Conservation (phyloP, 176 grass and related monocot genomes). For the Aechmea fasciata region DNA sequence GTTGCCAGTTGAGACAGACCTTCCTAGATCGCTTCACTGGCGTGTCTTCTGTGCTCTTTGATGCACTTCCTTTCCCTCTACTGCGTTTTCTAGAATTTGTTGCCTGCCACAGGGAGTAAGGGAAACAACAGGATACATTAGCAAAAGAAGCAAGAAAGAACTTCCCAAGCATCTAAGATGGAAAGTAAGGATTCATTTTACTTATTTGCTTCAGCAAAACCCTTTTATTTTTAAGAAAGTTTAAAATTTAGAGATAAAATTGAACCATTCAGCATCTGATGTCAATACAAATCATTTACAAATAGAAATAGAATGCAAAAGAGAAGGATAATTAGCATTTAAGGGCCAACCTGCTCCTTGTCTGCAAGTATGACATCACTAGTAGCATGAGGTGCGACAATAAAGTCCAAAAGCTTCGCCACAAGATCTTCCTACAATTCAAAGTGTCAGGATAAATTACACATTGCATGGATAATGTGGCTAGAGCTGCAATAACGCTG, state of each 20-base stretch:
- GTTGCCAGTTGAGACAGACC: slow-evolving; percentile 23
- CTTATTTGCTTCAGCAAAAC: neutral
- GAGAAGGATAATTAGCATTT: neutral
- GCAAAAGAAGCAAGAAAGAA: neutral
- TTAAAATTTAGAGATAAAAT: neutral
- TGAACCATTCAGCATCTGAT: neutral
- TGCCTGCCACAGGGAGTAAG: slow-evolving; percentile 30
- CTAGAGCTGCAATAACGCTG: neutral
- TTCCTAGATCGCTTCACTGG: slow-evolving; percentile 48
- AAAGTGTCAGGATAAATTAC: neutral
- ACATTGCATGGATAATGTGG: neutral
- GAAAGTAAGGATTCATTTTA: neutral
- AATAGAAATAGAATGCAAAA: neutral
- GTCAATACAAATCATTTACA: neutral
- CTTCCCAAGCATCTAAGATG: neutral
- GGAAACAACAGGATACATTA: neutral
- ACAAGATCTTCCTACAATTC: slow-evolving; percentile 81
- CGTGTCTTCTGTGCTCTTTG: slow-evolving; percentile 34
- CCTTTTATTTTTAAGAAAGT: neutral
- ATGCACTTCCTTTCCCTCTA: slow-evolving; percentile 47
- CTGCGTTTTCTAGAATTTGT: slow-evolving; percentile 71
- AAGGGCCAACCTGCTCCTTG: slow-evolving; percentile 29
- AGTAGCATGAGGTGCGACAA: slow-evolving; percentile 57
- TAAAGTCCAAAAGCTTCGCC: slow-evolving; percentile 81
- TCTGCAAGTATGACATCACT: slow-evolving; percentile 40